These are phyloP conservation scores for Gynostemma pentaphyllum DNA, from an alignment of 306 rosid species.

Conservation along the genomic window DNA sequence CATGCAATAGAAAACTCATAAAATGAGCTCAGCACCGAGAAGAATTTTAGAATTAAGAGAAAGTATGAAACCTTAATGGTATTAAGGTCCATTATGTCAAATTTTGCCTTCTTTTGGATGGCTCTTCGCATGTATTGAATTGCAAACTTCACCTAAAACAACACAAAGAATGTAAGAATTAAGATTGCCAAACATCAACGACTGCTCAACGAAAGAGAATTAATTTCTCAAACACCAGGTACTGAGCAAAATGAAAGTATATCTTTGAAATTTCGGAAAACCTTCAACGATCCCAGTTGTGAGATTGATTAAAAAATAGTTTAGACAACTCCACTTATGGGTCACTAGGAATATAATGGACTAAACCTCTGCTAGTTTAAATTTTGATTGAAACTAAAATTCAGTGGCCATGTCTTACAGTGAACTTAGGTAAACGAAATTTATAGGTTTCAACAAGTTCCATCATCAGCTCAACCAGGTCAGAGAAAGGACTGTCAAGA, in stretches of 20 bases:
- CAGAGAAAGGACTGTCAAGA: conserved; percentile 93
- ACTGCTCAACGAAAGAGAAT: neutral
- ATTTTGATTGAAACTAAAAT: neutral
- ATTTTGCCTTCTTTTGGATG: conserved; percentile 92
- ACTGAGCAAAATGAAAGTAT: neutral
- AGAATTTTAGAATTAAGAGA: too few species aligned
- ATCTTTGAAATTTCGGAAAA: neutral
- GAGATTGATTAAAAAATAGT: neutral
- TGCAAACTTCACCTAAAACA: conserved; percentile 73
- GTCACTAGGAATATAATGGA: neutral
- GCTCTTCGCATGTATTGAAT: conserved; percentile 82
- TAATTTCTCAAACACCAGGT: neutral
- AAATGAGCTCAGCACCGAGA: neutral
- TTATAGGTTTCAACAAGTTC: conserved; percentile 80
- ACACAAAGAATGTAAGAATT: conserved; percentile 2
- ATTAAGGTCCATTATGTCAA: conserved; percentile 76
- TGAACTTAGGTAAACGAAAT: conserved; percentile 83
- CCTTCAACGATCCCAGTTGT: neutral
- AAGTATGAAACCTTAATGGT: conserved; percentile 50
- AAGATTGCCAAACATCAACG: neutral
- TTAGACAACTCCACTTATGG: neutral
- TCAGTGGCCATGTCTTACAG: conserved; percentile 41
- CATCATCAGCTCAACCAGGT: conserved; percentile 96
- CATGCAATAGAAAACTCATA: neutral
- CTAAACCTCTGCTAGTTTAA: neutral